Base-by-base conservation (phyloP, 2,329 filamentous ascomycete genomes). In the Plenodomus lindquistii region DNA sequence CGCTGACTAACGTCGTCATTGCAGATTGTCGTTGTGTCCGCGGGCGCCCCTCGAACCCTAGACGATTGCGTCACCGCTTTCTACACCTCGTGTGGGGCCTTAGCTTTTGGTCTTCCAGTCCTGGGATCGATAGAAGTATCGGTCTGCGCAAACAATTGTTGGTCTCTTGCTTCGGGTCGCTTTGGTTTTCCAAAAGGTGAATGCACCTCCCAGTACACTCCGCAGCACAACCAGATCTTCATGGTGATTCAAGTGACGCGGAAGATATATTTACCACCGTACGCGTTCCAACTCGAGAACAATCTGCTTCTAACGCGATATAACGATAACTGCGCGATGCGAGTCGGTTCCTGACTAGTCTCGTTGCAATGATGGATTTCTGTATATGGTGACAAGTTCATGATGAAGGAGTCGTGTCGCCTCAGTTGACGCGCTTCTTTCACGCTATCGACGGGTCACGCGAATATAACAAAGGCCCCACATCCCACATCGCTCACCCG, bases 221-320 rank as follows among this genome's bases (percentile, higher is more conserved):
- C 57, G 27, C 54, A 60, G 31, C 55, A 60, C 16, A 60, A 44
- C 55, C 57, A 60, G 2, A 56, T 53, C 50, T 56, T 60, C 57
- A 60, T 60, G 5, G 10, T 31, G 27, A 4, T 15, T 8, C 27
- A 15, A 15, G 4, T 15, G 27, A 31, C 15, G 27, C 27, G 27
- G 15, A 31, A 4, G 11, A 31, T 8, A 13, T 31, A 13, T 31
- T 15, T 4, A 31, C 4, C 4, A 31, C 9, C 10, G 27, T 15
- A 4, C 27, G 27, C 27, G 27, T 13, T 31, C 11, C 4, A 31
- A 31, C 11, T 31, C 27, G 9, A 31, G 4, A 31, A 6, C 27
- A 31, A 31, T 31, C 11, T 15, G 4, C 27, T 31, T 15, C 27
- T 8, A 31, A 31, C 11, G 4, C 6, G 11, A 31, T 31, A 13